These are phyloP conservation scores for Aureobasidium vineae DNA, from an alignment of 2,329 filamentous ascomycete species.

Conservation along the genomic window DNA sequence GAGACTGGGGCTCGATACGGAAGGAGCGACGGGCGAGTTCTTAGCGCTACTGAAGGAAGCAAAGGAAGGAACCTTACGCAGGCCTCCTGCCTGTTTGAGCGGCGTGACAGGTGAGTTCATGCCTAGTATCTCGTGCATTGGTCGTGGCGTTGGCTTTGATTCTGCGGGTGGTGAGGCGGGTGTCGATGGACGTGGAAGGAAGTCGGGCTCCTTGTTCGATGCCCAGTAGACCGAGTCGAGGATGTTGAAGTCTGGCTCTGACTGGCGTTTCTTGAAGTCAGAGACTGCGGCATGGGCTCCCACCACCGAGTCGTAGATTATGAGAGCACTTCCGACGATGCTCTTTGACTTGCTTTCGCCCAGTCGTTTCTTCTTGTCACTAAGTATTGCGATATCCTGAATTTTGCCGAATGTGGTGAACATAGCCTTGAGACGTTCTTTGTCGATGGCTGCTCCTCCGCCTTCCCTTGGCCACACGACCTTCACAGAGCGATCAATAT, in stretches of 20 bases:
- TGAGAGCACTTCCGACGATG: conserved; percentile 52
- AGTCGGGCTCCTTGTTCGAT: conserved; percentile 50
- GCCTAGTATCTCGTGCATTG: conserved; percentile 12
- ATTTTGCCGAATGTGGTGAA: conserved; percentile 58
- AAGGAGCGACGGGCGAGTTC: conserved; percentile 25
- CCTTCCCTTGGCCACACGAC: conserved; percentile 55
- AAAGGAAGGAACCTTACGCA: conserved; percentile 46
- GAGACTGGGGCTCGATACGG: conserved; percentile 35
- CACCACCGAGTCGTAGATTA: conserved; percentile 59
- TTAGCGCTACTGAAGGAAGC: conserved; percentile 41
- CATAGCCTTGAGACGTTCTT: conserved; percentile 46
- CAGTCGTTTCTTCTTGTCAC: conserved; percentile 54
- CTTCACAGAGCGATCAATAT: conserved; percentile 59
- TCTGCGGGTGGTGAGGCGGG: neutral
- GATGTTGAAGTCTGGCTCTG: conserved; percentile 43
- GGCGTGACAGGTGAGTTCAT: conserved; percentile 36
- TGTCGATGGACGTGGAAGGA: conserved; percentile 32
- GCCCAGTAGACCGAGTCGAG: conserved; percentile 58
- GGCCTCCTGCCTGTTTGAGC: conserved; percentile 30
- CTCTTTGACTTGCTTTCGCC: conserved; percentile 53
- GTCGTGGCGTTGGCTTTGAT: neutral
- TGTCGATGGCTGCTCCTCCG: conserved; percentile 45
- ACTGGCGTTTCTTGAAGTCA: conserved; percentile 45
- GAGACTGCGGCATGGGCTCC: conserved; percentile 57
- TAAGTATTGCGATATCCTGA: conserved; percentile 55